Conservation (phyloP, 2,329 filamentous ascomycete species). For the Venturia pyrina region DNA sequence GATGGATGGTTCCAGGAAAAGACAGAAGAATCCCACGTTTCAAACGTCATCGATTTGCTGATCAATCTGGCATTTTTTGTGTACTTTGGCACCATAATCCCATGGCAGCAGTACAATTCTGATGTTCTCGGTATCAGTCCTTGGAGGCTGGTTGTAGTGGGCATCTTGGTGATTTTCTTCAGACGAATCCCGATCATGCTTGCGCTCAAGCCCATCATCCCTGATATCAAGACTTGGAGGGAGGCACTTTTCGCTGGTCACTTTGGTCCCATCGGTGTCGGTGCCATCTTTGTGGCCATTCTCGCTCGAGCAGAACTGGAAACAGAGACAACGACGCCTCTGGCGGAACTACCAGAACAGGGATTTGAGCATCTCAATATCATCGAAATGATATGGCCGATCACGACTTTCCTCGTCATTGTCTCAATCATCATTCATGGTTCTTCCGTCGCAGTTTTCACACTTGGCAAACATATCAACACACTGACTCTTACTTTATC, state of each 20-base stretch:
- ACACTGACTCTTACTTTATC: slow-evolving; percentile 92
- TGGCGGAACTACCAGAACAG: slow-evolving; percentile 49
- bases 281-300: slow-evolving; percentile 91
- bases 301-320: slow-evolving; percentile 88
- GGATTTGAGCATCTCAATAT: slow-evolving; percentile 56
- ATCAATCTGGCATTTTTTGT: slow-evolving; percentile 98
- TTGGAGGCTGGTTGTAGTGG: slow-evolving; percentile 88
- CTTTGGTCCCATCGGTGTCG: slow-evolving; percentile 94
- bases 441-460: slow-evolving; percentile 97
- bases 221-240: slow-evolving; percentile 95
- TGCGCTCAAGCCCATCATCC: slow-evolving; percentile 79
- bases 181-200: slow-evolving; percentile 94
- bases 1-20: slow-evolving; percentile 98
- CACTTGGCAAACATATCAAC: slow-evolving; percentile 95
- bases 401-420: slow-evolving; percentile 88
- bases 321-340: slow-evolving; percentile 62
- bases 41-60: slow-evolving; percentile 95
- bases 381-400: slow-evolving; percentile 86
- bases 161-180: slow-evolving; percentile 90
- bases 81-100: slow-evolving; percentile 93
- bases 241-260: slow-evolving; percentile 95
- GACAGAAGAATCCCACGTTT: slow-evolving; percentile 96
- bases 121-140: slow-evolving; percentile 60
- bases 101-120: slow-evolving; percentile 85
- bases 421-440: slow-evolving; percentile 92